Conservation (phyloP, 2,329 filamentous ascomycete species). For the Fusarium verticillioides region DNA sequence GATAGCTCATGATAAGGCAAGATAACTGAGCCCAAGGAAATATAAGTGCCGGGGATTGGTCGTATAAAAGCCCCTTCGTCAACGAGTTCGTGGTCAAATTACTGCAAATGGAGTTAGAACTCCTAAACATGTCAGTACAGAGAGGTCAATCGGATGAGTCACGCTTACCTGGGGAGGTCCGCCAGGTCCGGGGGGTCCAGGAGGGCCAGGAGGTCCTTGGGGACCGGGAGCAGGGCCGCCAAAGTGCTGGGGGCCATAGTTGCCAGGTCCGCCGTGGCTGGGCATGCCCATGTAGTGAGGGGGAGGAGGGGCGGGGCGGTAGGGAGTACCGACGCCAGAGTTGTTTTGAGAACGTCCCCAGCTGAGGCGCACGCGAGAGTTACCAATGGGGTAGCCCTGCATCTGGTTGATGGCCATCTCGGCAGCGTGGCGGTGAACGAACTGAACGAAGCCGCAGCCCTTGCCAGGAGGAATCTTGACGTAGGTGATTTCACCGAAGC, state of each 20-base stretch:
- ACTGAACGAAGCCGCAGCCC: constrained; percentile 98
- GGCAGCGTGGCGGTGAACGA: constrained; percentile 96
- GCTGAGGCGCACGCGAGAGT: constrained; percentile 95
- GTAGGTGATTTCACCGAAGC: constrained; percentile 99
- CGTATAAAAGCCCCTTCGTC: constrained; percentile 42
- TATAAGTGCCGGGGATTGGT: constrained; percentile 37
- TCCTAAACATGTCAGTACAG: constrained; percentile 18
- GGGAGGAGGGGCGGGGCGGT: constrained; percentile 85
- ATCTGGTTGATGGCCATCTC: constrained; percentile 99
- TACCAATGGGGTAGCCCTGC: constrained; percentile 99
- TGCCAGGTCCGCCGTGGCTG: constrained; percentile 56
- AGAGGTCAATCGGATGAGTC: neutral
- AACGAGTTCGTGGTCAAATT: constrained; percentile 47
- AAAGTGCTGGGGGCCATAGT: constrained; percentile 60
- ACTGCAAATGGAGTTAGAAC: constrained; percentile 35
- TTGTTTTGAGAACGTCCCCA: constrained; percentile 99
- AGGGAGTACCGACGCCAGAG: constrained; percentile 96
- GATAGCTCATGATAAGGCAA: constrained; percentile 41
- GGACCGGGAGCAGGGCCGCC: constrained; percentile 57
- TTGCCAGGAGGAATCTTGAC: constrained; percentile 99
- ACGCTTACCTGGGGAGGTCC: constrained; percentile 54
- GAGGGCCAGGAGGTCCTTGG: constrained; percentile 56
- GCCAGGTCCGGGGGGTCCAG: constrained; percentile 51
- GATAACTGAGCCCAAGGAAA: constrained; percentile 46
- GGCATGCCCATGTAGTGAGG: constrained; percentile 66